Conservation (phyloP, 2,329 filamentous ascomycete species). For the Grosmannia serpens region DNA sequence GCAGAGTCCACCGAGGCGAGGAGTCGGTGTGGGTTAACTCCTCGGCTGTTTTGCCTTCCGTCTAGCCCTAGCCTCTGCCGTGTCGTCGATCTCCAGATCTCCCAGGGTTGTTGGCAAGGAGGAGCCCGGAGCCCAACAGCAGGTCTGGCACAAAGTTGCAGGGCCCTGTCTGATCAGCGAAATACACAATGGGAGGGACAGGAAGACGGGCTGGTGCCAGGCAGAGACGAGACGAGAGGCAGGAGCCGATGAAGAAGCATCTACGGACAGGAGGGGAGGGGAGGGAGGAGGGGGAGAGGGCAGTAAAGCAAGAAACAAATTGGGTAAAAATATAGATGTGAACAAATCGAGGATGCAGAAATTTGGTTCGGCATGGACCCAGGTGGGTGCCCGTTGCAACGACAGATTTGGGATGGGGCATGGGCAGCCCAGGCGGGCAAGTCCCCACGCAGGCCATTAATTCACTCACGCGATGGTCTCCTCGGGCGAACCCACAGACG, state of each 20-base stretch:
- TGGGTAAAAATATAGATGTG: background rate
- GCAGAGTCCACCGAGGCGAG: background rate
- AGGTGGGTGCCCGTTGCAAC: background rate
- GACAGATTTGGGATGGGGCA: background rate
- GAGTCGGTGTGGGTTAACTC: background rate
- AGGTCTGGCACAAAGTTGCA: background rate
- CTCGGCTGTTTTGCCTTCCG: background rate
- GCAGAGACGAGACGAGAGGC: no score
- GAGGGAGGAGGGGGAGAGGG: no score
- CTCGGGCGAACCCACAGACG: background rate
- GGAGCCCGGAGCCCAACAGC: background rate
- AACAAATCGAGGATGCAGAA: background rate
- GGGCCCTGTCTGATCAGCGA: background rate
- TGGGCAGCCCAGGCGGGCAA: background rate
- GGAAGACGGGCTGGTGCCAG: background rate
- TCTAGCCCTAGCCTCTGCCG: background rate
- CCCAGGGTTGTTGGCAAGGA: background rate
- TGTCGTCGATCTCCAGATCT: background rate
- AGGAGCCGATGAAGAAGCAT: no score
- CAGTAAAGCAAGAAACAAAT: background rate
- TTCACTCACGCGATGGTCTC: background rate
- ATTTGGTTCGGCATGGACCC: background rate
- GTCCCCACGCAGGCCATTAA: background rate
- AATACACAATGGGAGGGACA: background rate
- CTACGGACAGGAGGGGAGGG: background rate